Evolutionary conservation across 352 stramenopile genomes (phyloP).

Genomic region (Globisporangium yorkense): DNA sequence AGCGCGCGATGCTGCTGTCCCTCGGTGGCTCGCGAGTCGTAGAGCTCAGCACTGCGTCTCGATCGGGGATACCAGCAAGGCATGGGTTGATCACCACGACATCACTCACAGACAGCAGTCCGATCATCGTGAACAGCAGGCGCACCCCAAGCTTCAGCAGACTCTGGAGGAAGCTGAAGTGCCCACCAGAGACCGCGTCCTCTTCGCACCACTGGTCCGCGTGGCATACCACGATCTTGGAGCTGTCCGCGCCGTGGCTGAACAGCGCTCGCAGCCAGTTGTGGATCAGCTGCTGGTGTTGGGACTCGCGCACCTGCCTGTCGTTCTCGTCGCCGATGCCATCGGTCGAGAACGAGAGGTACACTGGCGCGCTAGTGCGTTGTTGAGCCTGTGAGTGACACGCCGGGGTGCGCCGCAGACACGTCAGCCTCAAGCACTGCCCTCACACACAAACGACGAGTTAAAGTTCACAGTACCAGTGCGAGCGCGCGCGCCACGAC

Average conservation of each 20-base stretch:
- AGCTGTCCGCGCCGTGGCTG: constrained; percentile 25
- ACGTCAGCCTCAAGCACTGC: background rate
- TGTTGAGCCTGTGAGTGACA: constrained; percentile 31
- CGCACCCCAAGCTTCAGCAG: constrained; percentile 33
- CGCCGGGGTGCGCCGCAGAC: background rate
- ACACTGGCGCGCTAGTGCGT: constrained; percentile 45
- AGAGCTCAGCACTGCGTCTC: background rate
- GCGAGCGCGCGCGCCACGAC: constrained; percentile 32
- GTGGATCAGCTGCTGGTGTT: constrained; percentile 14
- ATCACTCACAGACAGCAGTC: constrained; percentile 58
- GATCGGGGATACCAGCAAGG: background rate
- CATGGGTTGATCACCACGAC: constrained; percentile 31
- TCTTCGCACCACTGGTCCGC: constrained; percentile 55
- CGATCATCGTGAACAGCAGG: constrained; percentile 63
- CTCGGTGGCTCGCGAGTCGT: constrained; percentile 23
- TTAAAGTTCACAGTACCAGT: constrained; percentile 13
- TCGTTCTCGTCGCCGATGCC: background rate
- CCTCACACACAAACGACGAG: background rate
- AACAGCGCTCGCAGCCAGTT: constrained; percentile 35
- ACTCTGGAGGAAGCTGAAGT: constrained; percentile 29
- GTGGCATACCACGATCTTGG: constrained; percentile 63
- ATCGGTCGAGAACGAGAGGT: constrained; percentile 51
- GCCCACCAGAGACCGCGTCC: background rate
- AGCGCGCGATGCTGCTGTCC: constrained; percentile 35
- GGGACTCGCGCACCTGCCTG: background rate